phyloP scores from a whole-genome alignment of 768 basidiomycete species.

The Lentinula guzmanii region DNA sequence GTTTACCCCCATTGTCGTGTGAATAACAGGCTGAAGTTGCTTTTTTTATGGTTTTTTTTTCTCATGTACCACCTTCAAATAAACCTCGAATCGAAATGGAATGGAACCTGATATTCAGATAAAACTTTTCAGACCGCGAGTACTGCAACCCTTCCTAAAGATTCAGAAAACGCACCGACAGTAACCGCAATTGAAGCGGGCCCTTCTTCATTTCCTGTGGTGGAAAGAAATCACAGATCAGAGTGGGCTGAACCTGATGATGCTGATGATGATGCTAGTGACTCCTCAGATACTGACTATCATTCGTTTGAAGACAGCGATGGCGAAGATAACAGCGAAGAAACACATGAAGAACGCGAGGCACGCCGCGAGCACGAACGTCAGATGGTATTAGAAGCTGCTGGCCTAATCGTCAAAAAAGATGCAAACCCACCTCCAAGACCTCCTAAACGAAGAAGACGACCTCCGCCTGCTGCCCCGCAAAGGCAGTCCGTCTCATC shows the following conservation, averaged over 20 bases:
- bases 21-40: conserved; percentile 15
- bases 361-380: conserved; percentile 65
- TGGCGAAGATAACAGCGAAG: conserved; percentile 25
- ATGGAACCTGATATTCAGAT: not conserved
- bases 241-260: conserved; percentile 4
- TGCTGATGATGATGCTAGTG: conserved; percentile 23
- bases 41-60: conserved; percentile 9
- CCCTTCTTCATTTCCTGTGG: not conserved
- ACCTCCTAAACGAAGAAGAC: conserved; percentile 28
- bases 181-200: not conserved
- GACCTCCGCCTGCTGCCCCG: conserved; percentile 47
- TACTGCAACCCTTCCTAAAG: not conserved
- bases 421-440: conserved; percentile 47
- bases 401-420: conserved; percentile 74
- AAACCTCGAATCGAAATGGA: conserved; percentile 1
- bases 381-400: conserved; percentile 79
- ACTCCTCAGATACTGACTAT: conserved; percentile 24
- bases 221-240: not conserved
- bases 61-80: conserved; percentile 21
- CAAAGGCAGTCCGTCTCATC: conserved; percentile 22
- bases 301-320: conserved; percentile 36
- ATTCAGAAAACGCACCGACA: not conserved
- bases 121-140: too few species aligned
- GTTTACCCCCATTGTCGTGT: conserved; percentile 38
- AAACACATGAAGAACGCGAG: conserved; percentile 45